Conservation (phyloP, 495 filamentous ascomycete species). For the Trichocladium uniseriatum region DNA sequence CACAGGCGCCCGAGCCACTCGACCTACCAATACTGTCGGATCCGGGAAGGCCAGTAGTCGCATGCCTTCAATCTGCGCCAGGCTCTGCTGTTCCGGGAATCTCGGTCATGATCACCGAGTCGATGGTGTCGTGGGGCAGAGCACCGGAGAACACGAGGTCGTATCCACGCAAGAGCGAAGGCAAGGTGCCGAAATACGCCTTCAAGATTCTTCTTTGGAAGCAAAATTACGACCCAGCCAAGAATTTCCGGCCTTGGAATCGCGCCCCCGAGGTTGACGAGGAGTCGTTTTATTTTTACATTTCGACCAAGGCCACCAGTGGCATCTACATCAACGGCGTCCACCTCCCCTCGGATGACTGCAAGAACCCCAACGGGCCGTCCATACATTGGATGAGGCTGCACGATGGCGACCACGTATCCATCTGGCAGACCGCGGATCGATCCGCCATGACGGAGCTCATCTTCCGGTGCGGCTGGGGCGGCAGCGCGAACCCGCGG, state of each 20-base stretch:
- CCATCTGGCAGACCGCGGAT: conserved; percentile 44
- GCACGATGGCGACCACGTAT: conserved; percentile 62
- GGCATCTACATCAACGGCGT: conserved; percentile 67
- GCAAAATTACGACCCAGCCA: conserved; percentile 45
- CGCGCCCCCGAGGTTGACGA: conserved; percentile 31
- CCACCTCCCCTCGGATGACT: conserved; percentile 42
- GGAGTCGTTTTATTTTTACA: conserved; percentile 54
- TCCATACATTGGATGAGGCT: conserved; percentile 55
- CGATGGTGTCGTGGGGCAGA: conserved; percentile 68
- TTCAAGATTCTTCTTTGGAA: conserved; percentile 68
- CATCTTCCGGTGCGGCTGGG: conserved; percentile 40
- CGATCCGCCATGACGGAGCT: conserved; percentile 22
- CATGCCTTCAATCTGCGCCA: conserved; percentile 29
- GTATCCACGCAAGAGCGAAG: conserved; percentile 50
- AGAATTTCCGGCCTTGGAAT: conserved; percentile 33
- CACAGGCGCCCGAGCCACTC: conserved; percentile 13
- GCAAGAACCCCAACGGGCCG: conserved; percentile 33
- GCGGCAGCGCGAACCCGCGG: conserved; percentile 31
- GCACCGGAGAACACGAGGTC: conserved; percentile 49
- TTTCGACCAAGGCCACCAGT: conserved; percentile 60
- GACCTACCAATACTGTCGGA: conserved; percentile 11
- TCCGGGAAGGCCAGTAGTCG: conserved; percentile 20
- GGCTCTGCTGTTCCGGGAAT: conserved; percentile 44
- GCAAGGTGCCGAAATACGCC: conserved; percentile 69
- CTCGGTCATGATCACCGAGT: conserved; percentile 52